Conservation (phyloP, 2,329 filamentous ascomycete genomes). For the Cladosporium austrohemisphaericum region DNA sequence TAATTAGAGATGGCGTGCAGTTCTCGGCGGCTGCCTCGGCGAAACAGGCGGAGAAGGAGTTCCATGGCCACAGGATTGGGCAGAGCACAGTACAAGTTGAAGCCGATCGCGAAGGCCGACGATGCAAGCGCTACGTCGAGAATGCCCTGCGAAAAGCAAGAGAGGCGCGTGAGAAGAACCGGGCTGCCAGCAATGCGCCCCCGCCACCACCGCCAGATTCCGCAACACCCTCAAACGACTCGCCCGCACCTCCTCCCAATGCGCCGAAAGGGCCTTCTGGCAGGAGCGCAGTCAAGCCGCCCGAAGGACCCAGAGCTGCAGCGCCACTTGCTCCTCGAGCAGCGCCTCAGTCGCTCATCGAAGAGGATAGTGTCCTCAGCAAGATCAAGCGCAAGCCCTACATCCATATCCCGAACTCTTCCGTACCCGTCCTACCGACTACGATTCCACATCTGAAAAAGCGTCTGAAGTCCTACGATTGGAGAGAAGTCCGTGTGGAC, state of each 20-base stretch:
- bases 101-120: conserved; percentile 81
- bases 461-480: conserved; percentile 75
- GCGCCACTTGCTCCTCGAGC: conserved; percentile 42
- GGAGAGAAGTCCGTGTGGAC: conserved; percentile 79
- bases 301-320: conserved; percentile 37
- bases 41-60: conserved; percentile 71
- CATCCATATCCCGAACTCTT: conserved; percentile 81
- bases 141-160: conserved; percentile 66
- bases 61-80: conserved; percentile 76
- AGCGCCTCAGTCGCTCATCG: conserved; percentile 50
- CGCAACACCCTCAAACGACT: conserved; percentile 36
- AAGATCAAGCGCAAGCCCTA: conserved; percentile 78
- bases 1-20: conserved; percentile 48
- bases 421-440: conserved; percentile 79
- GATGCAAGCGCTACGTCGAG: conserved; percentile 75
- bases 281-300: conserved; percentile 36
- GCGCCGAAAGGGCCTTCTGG: conserved; percentile 82
- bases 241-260: conserved; percentile 68
- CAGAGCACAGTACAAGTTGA: conserved; percentile 74
- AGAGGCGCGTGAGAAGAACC: conserved; percentile 52
- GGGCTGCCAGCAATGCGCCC: conserved; percentile 33
- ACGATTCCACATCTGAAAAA: conserved; percentile 90
- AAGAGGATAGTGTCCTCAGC: conserved; percentile 62
- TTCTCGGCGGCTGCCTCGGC: conserved; percentile 75
- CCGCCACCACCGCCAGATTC: conserved; percentile 27